phyloP scores from a whole-genome alignment of 2,329 filamentous ascomycete species.

The Colletotrichum horii region DNA sequence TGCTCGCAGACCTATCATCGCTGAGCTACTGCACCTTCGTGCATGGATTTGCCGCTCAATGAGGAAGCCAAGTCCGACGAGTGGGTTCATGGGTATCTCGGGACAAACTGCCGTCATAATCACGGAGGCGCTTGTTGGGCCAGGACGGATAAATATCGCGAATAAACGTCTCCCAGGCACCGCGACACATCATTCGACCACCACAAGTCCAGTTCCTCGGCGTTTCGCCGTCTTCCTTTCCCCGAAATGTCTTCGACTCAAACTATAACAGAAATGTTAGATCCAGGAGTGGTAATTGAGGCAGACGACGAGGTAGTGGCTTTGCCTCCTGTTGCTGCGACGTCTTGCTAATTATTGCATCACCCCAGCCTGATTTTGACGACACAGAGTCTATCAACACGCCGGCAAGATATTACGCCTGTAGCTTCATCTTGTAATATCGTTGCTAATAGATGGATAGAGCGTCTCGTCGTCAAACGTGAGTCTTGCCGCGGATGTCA shows the following conservation, averaged over 20 bases:
- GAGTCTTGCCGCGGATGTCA: neutral
- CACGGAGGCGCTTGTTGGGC: too few relatives aligned
- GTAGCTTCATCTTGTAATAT: neutral
- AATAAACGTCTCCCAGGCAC: too few relatives aligned
- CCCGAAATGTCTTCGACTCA: neutral
- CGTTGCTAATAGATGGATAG: neutral
- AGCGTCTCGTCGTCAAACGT: neutral
- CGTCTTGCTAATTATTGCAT: neutral
- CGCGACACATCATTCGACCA: too few relatives aligned
- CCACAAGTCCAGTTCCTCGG: too few relatives aligned
- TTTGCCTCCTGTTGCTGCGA: neutral
- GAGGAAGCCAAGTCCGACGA: too few relatives aligned
- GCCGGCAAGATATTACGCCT: neutral
- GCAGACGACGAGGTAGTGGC: neutral
- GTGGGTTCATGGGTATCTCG: too few relatives aligned
- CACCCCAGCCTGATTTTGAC: neutral
- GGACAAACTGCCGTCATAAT: too few relatives aligned
- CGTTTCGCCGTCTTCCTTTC: too few relatives aligned
- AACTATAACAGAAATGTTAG: neutral
- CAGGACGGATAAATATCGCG: too few relatives aligned
- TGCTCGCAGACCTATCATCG: neutral
- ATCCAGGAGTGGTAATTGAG: neutral
- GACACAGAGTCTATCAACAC: neutral
- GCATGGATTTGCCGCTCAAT: too few relatives aligned
- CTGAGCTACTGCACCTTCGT: too few relatives aligned